These are phyloP conservation scores for Ramaria rubella DNA, from an alignment of 768 basidiomycete genomes.

Conservation along the genomic window DNA sequence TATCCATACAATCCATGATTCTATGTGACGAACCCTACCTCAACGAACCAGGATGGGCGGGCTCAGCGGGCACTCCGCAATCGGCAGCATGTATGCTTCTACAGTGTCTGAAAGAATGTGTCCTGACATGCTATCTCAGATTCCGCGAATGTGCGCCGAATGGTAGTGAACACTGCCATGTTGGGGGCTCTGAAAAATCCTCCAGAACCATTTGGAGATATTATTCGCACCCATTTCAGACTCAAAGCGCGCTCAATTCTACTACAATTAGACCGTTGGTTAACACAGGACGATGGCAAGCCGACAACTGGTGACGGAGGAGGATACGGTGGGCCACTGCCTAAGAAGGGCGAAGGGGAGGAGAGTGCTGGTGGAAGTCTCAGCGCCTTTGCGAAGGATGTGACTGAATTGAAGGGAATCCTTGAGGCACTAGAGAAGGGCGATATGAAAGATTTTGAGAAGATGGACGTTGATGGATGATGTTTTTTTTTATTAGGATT, in stretches of 20 bases:
- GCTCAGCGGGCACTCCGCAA: constrained; percentile 61
- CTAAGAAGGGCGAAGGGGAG: constrained; percentile 28
- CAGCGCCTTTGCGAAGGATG: constrained; percentile 61
- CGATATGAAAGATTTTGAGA: constrained; percentile 9
- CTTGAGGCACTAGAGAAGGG: constrained; percentile 40
- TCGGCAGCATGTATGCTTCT: constrained; percentile 60
- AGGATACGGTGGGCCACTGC: constrained; percentile 17
- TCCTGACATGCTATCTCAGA: constrained; percentile 39
- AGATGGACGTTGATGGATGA: constrained; percentile 6
- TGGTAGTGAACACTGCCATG: constrained; percentile 91
- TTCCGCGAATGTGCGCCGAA: constrained; percentile 86
- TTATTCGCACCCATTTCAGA: constrained; percentile 87
- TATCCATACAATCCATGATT: constrained; percentile 96
- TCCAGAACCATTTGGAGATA: constrained; percentile 79
- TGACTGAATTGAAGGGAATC: constrained; percentile 61
- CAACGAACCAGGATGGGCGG: constrained; percentile 88
- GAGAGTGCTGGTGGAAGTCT: constrained; percentile 39
- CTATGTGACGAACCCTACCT: constrained; percentile 90
- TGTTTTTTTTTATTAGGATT: not conserved
- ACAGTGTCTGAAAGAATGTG: not conserved
- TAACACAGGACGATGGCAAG: constrained; percentile 67
- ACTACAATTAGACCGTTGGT: constrained; percentile 75
- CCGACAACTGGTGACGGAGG: constrained; percentile 47
- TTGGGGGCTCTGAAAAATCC: constrained; percentile 74
- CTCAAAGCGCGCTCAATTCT: constrained; percentile 69